Conservation (phyloP, 371 early-diverging fungal species). For the Catenaria anguillulae region DNA sequence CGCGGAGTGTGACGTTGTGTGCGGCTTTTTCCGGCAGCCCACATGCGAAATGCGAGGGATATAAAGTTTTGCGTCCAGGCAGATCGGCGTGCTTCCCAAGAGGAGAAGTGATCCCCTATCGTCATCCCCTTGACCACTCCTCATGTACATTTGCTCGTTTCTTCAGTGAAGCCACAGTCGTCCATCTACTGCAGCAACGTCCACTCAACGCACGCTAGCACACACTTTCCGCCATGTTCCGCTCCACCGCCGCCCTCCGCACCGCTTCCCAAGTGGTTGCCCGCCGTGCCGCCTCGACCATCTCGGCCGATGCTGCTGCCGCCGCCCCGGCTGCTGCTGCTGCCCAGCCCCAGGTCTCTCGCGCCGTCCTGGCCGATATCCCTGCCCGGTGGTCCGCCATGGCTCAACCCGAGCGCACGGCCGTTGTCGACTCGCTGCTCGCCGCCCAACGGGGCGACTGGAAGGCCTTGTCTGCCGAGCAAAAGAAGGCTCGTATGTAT, state of each 20-base stretch:
- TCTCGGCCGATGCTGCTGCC: background rate
- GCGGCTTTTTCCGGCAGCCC: too few species aligned
- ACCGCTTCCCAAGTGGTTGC: background rate
- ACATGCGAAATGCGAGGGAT: too few species aligned
- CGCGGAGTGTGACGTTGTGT: too few species aligned
- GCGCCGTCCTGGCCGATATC: slow-evolving; percentile 41
- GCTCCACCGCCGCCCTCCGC: background rate
- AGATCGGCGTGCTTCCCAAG: too few species aligned
- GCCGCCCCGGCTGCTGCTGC: slow-evolving; percentile 1
- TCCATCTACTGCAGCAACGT: too few species aligned
- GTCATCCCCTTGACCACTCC: too few species aligned
- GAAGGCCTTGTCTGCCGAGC: slow-evolving; percentile 72
- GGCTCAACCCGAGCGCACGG: slow-evolving; percentile 66
- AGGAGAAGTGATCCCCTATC: too few species aligned
- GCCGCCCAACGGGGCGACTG: slow-evolving; percentile 86
- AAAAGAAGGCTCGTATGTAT: slow-evolving; percentile 86
- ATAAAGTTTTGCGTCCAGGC: too few species aligned
- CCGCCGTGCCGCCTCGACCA: background rate
- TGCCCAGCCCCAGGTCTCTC: background rate
- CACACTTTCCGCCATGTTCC: too few species aligned
- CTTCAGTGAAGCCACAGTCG: too few species aligned
- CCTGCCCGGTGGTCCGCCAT: slow-evolving; percentile 73
- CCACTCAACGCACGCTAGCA: too few species aligned
- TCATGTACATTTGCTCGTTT: too few species aligned
- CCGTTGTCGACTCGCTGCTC: slow-evolving; percentile 60